Percentiles rank a stretch among this genome's conserved stretches.
Conservation (phyloP, 148 eudicot genomes). For the Cornus kousa region DNA sequence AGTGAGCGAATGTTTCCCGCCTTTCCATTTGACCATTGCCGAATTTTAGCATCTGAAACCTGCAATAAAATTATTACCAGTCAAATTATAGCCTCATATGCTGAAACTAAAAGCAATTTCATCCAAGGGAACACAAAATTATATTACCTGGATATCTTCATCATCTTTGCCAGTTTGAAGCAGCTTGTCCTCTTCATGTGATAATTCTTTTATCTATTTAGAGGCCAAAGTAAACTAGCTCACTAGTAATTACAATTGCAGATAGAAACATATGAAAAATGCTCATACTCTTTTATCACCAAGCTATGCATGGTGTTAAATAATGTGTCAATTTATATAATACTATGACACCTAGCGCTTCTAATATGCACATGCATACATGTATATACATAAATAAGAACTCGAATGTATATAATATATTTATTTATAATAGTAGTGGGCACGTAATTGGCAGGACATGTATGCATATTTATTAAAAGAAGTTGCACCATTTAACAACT, state of each 20-base stretch:
- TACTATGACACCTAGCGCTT: background rate
- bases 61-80: slow-evolving; percentile 23
- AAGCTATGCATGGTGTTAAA: background rate
- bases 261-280: slow-evolving; percentile 2
- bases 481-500: background rate
- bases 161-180: slow-evolving; percentile 22
- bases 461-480: background rate
- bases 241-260: slow-evolving; percentile 7
- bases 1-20: slow-evolving; percentile 88
- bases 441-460: background rate
- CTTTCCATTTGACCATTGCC: slow-evolving; percentile 81
- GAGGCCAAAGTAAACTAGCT: background rate
- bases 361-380: no score
- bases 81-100: background rate
- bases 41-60: slow-evolving; percentile 57
- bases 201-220: slow-evolving; percentile 47
- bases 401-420: no score
- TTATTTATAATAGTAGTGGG: no score
- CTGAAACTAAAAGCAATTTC: slow-evolving; percentile 6
- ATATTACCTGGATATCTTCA: slow-evolving; percentile 49
- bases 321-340: background rate
- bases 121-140: background rate
- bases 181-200: slow-evolving; percentile 25
- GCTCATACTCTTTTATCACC: slow-evolving; percentile 1
- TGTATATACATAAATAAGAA: no score